phyloP scores from a whole-genome alignment of 192 early-diverging fungal species.

The Phycomyces blakesleeanus region DNA sequence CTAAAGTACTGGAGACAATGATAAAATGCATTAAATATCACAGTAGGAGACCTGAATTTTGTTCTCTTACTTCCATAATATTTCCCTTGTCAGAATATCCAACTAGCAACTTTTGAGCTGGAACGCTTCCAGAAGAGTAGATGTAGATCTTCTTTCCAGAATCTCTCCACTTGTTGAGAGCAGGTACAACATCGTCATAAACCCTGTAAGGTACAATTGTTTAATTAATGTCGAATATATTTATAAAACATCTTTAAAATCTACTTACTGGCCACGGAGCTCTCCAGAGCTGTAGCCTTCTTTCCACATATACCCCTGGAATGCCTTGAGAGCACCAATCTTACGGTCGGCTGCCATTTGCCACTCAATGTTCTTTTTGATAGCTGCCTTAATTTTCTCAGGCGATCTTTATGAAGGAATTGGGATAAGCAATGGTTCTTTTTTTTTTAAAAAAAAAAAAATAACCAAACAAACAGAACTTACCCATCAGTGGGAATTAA shows the following conservation, averaged over 20 bases:
- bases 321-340: conserved; percentile 81
- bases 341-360: conserved; percentile 88
- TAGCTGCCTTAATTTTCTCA: conserved; percentile 44
- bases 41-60: background rate
- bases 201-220: conserved; percentile 42
- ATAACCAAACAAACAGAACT: conserved; percentile 1
- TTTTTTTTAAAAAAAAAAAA: too few species aligned
- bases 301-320: conserved; percentile 97
- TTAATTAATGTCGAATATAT: too few species aligned
- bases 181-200: conserved; percentile 82
- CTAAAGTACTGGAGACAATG: conserved; percentile 55
- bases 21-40: background rate
- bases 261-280: conserved; percentile 70
- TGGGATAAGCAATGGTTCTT: background rate
- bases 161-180: conserved; percentile 68
- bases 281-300: conserved; percentile 75
- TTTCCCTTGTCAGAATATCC: conserved; percentile 77
- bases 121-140: conserved; percentile 94
- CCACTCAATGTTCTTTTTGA: conserved; percentile 73
- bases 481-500: conserved; percentile 43
- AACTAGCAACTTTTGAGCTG: conserved; percentile 93
- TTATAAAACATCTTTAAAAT: background rate
- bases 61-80: conserved; percentile 50
- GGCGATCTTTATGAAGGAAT: background rate
- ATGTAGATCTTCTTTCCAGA: conserved; percentile 73